Evolutionary conservation across 495 filamentous ascomycete species (phyloP).

Genomic region (Sordaria brevicollis): DNA sequence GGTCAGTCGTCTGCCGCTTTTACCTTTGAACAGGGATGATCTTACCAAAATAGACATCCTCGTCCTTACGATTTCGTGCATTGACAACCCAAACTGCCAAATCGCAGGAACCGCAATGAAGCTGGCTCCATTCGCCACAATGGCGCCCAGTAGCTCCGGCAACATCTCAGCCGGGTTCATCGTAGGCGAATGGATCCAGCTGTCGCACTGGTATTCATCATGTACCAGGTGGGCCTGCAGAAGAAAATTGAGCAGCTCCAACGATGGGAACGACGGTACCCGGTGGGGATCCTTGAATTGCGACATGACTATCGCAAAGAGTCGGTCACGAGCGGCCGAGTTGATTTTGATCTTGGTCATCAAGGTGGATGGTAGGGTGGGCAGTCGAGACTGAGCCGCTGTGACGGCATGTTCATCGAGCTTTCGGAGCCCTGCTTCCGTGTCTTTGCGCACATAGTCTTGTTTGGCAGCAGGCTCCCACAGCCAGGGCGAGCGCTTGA

Average conservation of each 20-base stretch:
- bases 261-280: constrained; percentile 11
- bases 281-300: constrained; percentile 1
- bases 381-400: not conserved
- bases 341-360: constrained; percentile 10
- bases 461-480: constrained; percentile 9
- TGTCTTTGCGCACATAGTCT: constrained; percentile 13
- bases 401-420: constrained; percentile 1
- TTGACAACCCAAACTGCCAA: constrained; percentile 46
- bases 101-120: constrained; percentile 38
- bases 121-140: constrained; percentile 43
- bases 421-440: constrained; percentile 5
- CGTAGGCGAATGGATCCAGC: constrained; percentile 12
- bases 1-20: not conserved
- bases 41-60: constrained; percentile 29
- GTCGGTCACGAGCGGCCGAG: constrained; percentile 4
- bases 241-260: constrained; percentile 16
- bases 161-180: constrained; percentile 7
- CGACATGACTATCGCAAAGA: constrained; percentile 12
- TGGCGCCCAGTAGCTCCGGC: constrained; percentile 38
- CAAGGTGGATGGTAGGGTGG: not conserved
- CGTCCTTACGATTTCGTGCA: constrained; percentile 43
- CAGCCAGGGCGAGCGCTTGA: constrained; percentile 15
- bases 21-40: not conserved
- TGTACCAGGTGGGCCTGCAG: constrained; percentile 12
- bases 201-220: constrained; percentile 10